Base-by-base conservation (phyloP, 176 grass and related monocot genomes). In the Poa pratensis region DNA sequence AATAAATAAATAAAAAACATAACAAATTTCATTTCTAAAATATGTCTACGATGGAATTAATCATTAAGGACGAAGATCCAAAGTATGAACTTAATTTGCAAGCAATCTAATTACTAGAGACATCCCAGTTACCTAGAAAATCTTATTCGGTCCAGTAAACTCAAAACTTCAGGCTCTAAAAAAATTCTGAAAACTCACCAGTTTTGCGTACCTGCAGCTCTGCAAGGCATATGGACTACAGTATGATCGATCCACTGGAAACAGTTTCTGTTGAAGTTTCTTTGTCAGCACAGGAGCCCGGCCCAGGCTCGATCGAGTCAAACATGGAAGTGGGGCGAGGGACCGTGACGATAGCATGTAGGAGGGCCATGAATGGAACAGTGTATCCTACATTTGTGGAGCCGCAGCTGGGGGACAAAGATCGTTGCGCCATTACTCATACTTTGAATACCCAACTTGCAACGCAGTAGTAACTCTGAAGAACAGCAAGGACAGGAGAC, bases 371-470 rank as follows among this genome's bases (percentile, higher is more conserved):
- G 2, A 66, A 83, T 68, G 27, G 80, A 87, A 76, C 60, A 80
- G 60, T 69, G 3, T 69, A 84, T 87, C 80, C 89, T 84, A 80
- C 69, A 69, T 76, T 60, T 75, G 17, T 39, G 68, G 89, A 87
- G 68, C 37, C n/a, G 58, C 73, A 75, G 73, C 73, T 16, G 27
- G 80, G 84, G 45, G 57, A 90, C 84, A 87, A 80, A 34, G 2
- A 61, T 84, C 50, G 68, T 61, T 80, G 69, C 69, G 45, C 69
- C 67, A 84, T 87, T 84, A 84, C 85, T 84, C 60, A 45, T 23
- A 61, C 50, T 87, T 79, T 75, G 4, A 83, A 40, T 79, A 67
- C 84, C 23, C 73, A 75, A 16, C 73, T 51, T 49, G 72, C 27
- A 13, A 55, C 18, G 30, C 37, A 53, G 39, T 15, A 52, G 84